Percentiles rank a stretch among this genome's conserved stretches.
Conservation (phyloP, 768 basidiomycete species). For the Russula brevipes region DNA sequence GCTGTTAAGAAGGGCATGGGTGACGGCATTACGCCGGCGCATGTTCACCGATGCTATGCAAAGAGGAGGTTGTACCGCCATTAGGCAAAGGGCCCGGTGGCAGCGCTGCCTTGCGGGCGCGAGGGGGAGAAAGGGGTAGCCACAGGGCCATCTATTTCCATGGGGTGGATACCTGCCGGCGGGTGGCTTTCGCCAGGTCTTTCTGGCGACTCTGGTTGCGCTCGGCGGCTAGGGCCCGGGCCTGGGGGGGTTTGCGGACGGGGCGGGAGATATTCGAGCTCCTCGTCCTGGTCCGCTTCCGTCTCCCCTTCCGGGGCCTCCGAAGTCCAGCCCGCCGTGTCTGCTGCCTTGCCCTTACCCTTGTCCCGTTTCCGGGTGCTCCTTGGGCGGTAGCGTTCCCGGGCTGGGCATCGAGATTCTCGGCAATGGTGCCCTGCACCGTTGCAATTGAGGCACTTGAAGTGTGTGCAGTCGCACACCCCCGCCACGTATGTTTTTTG, state of each 20-base stretch:
- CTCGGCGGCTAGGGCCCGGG: no score
- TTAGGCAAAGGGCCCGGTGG: neutral
- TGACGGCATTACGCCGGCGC: neutral
- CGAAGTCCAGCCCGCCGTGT: no score
- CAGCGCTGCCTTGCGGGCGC: neutral
- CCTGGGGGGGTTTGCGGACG: no score
- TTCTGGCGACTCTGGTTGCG: no score
- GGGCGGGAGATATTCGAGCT: no score
- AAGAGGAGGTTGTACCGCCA: neutral
- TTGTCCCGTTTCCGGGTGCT: neutral
- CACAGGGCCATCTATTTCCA: no score
- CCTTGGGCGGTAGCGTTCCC: neutral
- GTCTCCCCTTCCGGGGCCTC: no score
- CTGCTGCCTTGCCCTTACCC: neutral
- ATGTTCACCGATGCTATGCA: neutral
- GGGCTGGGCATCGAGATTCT: neutral
- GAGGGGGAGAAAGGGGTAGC: no score
- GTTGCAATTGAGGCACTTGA: neutral
- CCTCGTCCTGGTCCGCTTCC: no score
- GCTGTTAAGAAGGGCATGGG: neutral
- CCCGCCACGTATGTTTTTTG: neutral
- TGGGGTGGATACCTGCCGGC: no score
- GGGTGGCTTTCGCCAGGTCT: no score
- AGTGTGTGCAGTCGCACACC: neutral
- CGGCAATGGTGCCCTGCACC: fast-evolving